These are phyloP conservation scores for Aspergillus arachidicola DNA, from an alignment of 2,329 filamentous ascomycete species.

Conservation along the genomic window DNA sequence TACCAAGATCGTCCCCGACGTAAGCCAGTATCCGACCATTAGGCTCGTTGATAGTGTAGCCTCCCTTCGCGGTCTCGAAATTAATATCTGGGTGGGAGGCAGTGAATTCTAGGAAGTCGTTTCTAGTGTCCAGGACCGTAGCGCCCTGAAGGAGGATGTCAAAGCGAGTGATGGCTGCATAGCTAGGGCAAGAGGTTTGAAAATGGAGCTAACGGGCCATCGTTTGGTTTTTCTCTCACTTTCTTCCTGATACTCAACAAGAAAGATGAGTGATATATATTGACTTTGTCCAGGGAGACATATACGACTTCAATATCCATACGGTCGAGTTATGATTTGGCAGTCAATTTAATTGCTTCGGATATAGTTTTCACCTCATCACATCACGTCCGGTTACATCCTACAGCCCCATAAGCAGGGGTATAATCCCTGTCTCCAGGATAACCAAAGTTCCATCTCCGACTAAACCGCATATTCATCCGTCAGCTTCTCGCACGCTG, in stretches of 20 bases:
- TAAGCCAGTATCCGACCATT: not conserved
- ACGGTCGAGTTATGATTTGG: too few species aligned
- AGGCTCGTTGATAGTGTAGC: not conserved
- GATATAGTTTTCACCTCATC: not conserved
- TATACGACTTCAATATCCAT: not conserved
- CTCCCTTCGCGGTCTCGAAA: not conserved
- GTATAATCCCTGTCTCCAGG: not conserved
- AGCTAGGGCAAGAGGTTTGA: too few species aligned
- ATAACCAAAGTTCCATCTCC: not conserved
- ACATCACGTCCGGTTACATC: not conserved
- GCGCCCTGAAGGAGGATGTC: not conserved
- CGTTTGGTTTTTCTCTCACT: too few species aligned
- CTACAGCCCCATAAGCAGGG: not conserved
- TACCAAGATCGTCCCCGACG: not conserved
- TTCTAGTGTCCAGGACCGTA: not conserved
- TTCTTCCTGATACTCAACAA: too few species aligned
- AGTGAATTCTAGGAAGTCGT: not conserved
- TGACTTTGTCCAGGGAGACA: not conserved
- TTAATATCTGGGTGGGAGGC: not conserved
- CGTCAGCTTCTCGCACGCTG: not conserved
- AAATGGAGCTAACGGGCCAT: too few species aligned
- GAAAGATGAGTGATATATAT: not conserved
- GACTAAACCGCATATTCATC: not conserved
- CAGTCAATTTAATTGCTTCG: not conserved
- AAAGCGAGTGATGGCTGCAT: not conserved